Evolutionary conservation across 2,329 filamentous ascomycete species (phyloP).

Genomic region (Scorias spongiosa): DNA sequence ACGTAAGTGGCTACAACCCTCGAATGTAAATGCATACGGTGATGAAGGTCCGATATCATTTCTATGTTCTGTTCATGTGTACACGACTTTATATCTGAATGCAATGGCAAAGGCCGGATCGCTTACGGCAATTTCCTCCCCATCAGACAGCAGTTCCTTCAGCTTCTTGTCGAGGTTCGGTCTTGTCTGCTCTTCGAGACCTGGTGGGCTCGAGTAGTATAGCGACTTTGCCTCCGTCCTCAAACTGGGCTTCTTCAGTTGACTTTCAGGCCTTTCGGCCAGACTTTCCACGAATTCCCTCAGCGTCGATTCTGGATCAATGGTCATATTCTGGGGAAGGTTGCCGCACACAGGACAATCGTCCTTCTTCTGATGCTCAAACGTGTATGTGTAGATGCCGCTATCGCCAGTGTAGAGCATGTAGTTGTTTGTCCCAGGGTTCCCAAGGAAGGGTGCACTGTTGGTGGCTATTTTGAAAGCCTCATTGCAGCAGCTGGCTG

Average conservation of each 20-base stretch:
- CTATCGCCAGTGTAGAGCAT: conserved; percentile 99
- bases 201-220: conserved; percentile 74
- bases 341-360: conserved; percentile 93
- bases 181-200: conserved; percentile 70
- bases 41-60: no score
- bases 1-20: no score
- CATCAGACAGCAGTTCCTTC: conserved; percentile 58
- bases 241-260: conserved; percentile 86
- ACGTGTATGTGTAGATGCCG: conserved; percentile 92
- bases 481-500: conserved; percentile 90
- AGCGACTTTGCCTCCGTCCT: conserved; percentile 67
- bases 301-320: conserved; percentile 58
- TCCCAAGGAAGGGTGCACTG: conserved; percentile 63
- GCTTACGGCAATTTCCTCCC: conserved; percentile 81
- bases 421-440: conserved; percentile 56
- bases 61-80: not conserved
- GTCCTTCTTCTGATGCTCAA: conserved; percentile 81
- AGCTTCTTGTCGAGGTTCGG: conserved; percentile 70
- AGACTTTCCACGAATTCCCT: conserved; percentile 75
- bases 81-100: not conserved
- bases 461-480: conserved; percentile 84
- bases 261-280: conserved; percentile 69
- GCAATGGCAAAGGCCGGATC: conserved; percentile 65
- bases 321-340: conserved; percentile 56
- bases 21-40: no score